Evolutionary conservation across 2,329 filamentous ascomycete species (phyloP), one percentile per base, ranked within the genome.

Genomic region (Ascochyta clinopodiicola): DNA sequence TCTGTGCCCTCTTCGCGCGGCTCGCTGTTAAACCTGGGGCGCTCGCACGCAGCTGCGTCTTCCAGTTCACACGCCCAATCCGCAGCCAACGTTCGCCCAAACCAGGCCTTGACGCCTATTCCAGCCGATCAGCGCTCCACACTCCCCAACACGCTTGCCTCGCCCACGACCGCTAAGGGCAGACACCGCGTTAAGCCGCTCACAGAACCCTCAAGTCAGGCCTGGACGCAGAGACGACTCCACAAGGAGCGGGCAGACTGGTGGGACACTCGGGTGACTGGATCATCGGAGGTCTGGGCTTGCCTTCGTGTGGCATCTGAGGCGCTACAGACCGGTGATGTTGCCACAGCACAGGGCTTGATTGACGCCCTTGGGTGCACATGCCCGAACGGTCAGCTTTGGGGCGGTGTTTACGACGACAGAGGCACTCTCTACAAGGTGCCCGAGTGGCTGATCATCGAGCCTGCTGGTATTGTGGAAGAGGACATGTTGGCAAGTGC

Each of bases 181-280:
- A 46, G 52, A 35, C 51, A 39, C 32, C 71, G 65, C 54, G 55
- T 66, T 27, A 59, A 53, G 19, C 63, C 65, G 17, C 60, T 68
- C 10, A 61, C 62, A 4, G 60, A 69, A 40, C 60, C 66, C 17
- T 61, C 61, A 6, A 59, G 45, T 29, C 38, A 50, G 22, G 52
- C 48, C 21, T 75, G 70, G 71, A 92, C 90, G 1, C 85, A 84
- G n/a, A 70, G 77, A 15, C 80, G 88, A 48, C 80, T 96, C 2
- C 84, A 86, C 55, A 82, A 81, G 29, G 91, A 96, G 77, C 85
- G 94, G 44, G 79, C 78, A 44, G 92, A 92, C 59, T 97, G 96
- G 80, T 98, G 96, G 75, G 92, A 97, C 58, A 97, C 93, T 1
- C 82, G 92, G 42, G 91, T 96, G 15, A 90, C 89, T 0, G 92